Evolutionary conservation across 805 yeast genomes (phyloP).

Genomic region (Zygoascus bituminiphila): DNA sequence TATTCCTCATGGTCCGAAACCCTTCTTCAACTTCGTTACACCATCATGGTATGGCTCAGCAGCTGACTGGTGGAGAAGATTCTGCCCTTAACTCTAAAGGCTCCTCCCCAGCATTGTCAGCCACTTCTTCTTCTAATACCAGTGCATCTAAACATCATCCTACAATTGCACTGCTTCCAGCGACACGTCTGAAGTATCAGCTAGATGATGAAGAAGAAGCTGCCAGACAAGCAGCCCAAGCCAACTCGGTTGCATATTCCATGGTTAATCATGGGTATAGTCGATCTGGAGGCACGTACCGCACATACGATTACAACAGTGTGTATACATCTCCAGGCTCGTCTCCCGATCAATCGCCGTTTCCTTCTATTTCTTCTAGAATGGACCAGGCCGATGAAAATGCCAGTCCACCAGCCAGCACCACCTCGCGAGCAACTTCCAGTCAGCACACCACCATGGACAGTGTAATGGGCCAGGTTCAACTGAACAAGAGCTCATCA

Average conservation of each 20-base stretch:
- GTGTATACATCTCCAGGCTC: constrained; percentile 20
- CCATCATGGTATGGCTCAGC: constrained; percentile 4
- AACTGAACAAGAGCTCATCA: constrained; percentile 2
- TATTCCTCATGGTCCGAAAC: constrained; percentile 48
- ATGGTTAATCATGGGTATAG: constrained; percentile 49
- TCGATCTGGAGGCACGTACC: constrained; percentile 7
- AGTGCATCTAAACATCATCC: constrained; percentile 24
- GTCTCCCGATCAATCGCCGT: constrained; percentile 15
- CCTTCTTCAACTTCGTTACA: constrained; percentile 27
- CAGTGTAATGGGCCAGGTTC: constrained; percentile 2
- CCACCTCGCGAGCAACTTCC: not conserved
- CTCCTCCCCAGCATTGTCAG: not conserved
- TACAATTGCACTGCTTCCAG: constrained; percentile 74
- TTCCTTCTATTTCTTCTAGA: not conserved
- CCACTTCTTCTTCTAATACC: not conserved
- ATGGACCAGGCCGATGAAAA: not conserved
- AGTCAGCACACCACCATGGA: not conserved
- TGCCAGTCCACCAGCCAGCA: not conserved
- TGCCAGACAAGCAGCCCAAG: constrained; percentile 29
- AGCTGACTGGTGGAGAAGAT: not conserved
- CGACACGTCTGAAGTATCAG: constrained; percentile 76
- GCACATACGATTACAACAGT: constrained; percentile 22
- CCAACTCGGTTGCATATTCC: constrained; percentile 34
- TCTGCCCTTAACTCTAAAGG: too few relatives aligned
- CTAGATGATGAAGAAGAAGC: constrained; percentile 54